Base-by-base conservation (phyloP, 257 asterid species). In the Henckelia pumila region DNA sequence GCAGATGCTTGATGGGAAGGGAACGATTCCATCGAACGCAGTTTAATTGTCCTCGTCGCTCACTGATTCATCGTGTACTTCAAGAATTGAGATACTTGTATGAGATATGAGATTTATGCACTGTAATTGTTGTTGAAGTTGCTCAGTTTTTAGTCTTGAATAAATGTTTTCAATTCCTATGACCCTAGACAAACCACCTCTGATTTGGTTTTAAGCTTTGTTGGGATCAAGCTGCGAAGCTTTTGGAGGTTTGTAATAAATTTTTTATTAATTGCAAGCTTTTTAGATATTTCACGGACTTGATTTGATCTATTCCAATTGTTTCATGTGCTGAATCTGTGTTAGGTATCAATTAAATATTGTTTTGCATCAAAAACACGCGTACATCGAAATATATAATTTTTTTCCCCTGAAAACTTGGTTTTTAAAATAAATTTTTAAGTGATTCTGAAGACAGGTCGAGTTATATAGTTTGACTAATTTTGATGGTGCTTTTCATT, bases 1-100 rank as follows among this genome's bases (percentile, higher is more conserved):
- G 64, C 86, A 83, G 96, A 86, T 83, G 78, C 76, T 68, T 89
- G 86, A 87, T 72, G 71, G 79, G 80, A 53, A 63, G 21, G 21
- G 2, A 78, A 71, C 24, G 59, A 47, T 14, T 29, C 10, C 67
- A 55, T 47, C 20, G 17, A 71, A 67, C 64, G 29, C 74, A 65
- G 33, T 57, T 69, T 70, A 17, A 67, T 64, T 26, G 59, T 24
- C 14, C 56, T 49, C 66, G 65, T 16, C 61, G 71, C 52, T 44
- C 32, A 50, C 73, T 53, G 53, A 49, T 63, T 33, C 61, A 59
- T 63, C 56, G 47, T 56, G 82, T 65, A 32, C 61, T 60, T 50
- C 5, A 4, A 47, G 37, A 56, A 55, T 64, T 55, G 47, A 9
- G 49, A 64, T 49, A 53, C 20, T 44, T 16, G n/a, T 13, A 60